Evolutionary conservation across 768 basidiomycete genomes (phyloP).

Genomic region (Lactarius vividus): DNA sequence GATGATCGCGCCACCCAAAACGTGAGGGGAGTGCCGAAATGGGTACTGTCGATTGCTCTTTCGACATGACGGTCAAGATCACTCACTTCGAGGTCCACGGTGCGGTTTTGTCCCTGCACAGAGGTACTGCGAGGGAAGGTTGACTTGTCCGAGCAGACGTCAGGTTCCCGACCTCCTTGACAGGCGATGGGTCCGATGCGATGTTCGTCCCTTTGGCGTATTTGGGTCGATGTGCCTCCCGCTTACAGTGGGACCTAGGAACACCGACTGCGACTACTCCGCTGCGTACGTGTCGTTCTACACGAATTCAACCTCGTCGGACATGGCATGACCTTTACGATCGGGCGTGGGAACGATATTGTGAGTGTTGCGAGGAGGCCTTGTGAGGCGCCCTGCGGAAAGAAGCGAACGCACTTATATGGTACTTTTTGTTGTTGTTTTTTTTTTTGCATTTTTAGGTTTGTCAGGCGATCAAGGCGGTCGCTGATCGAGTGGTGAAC

Average conservation of each 20-base stretch:
- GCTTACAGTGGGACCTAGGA: conserved; percentile 48
- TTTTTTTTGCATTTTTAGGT: conserved; percentile 46
- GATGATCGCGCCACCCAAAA: background rate
- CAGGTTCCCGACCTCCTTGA: conserved; percentile 87
- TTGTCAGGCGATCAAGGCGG: conserved; percentile 73
- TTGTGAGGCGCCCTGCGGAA: background rate
- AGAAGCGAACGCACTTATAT: background rate
- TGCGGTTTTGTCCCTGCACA: conserved; percentile 29
- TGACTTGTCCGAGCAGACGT: conserved; percentile 56
- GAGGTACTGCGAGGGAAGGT: background rate
- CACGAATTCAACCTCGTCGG: conserved; percentile 72
- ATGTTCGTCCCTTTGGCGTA: conserved; percentile 51
- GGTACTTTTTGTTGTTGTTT: background rate
- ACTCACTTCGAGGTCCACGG: conserved; percentile 59
- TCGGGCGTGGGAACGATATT: conserved; percentile 93
- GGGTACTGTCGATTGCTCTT: background rate
- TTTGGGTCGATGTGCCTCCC: background rate
- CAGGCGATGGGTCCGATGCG: conserved; percentile 91
- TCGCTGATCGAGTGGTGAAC: conserved; percentile 80
- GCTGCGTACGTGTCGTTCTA: conserved; percentile 84
- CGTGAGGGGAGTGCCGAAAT: background rate
- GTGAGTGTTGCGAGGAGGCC: conserved; percentile 37
- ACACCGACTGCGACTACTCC: conserved; percentile 94
- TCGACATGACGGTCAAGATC: conserved; percentile 42
- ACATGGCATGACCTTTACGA: conserved; percentile 95